Percentiles rank a stretch among this genome's conserved stretches.
These are phyloP conservation scores for Penicillium angulare DNA, from an alignment of 495 filamentous ascomycete species.

Conservation along the genomic window DNA sequence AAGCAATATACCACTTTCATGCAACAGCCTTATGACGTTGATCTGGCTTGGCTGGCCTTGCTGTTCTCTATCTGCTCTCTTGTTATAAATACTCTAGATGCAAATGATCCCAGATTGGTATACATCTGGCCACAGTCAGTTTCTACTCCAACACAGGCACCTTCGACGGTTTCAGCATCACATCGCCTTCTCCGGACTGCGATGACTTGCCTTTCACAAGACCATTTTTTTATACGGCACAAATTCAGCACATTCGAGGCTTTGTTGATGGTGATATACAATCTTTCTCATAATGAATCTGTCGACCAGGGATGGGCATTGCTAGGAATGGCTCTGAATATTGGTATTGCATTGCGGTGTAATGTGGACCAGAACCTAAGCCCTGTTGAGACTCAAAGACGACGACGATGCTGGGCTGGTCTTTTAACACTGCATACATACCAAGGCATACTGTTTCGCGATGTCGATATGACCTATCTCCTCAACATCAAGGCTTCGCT, in stretches of 20 bases:
- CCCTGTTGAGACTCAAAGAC: slow-evolving; percentile 11
- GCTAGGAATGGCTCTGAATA: slow-evolving; percentile 20
- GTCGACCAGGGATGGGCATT: slow-evolving; percentile 20
- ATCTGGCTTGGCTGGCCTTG: slow-evolving; percentile 19
- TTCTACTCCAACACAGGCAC: too few relatives aligned
- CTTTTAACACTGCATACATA: slow-evolving; percentile 19
- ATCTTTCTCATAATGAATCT: slow-evolving; percentile 11
- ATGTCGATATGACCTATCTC: slow-evolving; percentile 20
- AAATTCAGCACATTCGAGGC: slow-evolving; percentile 19
- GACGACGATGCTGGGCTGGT: slow-evolving; percentile 25
- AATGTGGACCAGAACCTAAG: too few relatives aligned
- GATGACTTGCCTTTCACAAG: slow-evolving; percentile 11
- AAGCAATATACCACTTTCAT: slow-evolving; percentile 15
- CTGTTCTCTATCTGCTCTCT: slow-evolving; percentile 16
- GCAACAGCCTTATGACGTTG: neutral
- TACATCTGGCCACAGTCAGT: slow-evolving; percentile 1
- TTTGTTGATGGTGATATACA: slow-evolving; percentile 18
- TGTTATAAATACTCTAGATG: slow-evolving; percentile 11
- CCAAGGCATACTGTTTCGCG: slow-evolving; percentile 18
- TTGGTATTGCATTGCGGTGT: slow-evolving; percentile 17
- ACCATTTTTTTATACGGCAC: slow-evolving; percentile 12
- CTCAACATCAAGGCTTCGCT: slow-evolving; percentile 6
- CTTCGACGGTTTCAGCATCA: neutral
- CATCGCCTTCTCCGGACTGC: too few relatives aligned
- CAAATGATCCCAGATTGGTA: slow-evolving; percentile 8